Conservation (phyloP, 805 yeast species). For the Wickerhamomyces ciferrii region DNA sequence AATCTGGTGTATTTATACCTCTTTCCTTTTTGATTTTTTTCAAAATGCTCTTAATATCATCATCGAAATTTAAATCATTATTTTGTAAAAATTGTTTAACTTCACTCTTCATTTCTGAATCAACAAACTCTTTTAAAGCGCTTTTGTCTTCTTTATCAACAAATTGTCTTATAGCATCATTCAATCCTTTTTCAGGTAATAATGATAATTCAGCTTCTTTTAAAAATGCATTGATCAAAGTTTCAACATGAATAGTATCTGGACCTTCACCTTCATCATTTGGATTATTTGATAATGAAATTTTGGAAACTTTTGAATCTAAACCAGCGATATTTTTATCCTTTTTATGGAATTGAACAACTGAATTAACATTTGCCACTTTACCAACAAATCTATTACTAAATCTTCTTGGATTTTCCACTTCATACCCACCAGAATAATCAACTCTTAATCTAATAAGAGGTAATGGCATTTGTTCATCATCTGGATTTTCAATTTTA, state of each 20-base stretch:
- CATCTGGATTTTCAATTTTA: slow-evolving; percentile 28
- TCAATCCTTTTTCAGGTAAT: slow-evolving; percentile 71
- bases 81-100: slow-evolving; percentile 5
- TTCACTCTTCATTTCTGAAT: slow-evolving; percentile 41
- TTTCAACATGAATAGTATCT: slow-evolving; percentile 49
- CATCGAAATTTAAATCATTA: slow-evolving; percentile 29
- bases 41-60: slow-evolving; percentile 35
- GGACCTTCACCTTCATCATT: slow-evolving; percentile 20
- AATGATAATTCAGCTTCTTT: slow-evolving; percentile 59
- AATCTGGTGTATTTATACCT: neutral
- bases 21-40: slow-evolving; percentile 30
- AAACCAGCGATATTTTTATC: slow-evolving; percentile 16
- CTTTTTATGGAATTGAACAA: slow-evolving; percentile 63
- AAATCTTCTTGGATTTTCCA: slow-evolving; percentile 85
- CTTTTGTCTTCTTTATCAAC: slow-evolving; percentile 81
- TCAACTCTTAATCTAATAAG: slow-evolving; percentile 80
- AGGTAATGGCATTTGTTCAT: slow-evolving; percentile 61
- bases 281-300: slow-evolving; percentile 3
- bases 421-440: slow-evolving; percentile 85
- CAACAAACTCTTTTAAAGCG: slow-evolving; percentile 60
- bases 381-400: slow-evolving; percentile 86
- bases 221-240: slow-evolving; percentile 58
- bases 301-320: neutral
- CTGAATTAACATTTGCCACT: slow-evolving; percentile 89
- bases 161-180: slow-evolving; percentile 63